phyloP scores from a whole-genome alignment of 2,329 filamentous ascomycete species.

The Fonsecaea pedrosoi region DNA sequence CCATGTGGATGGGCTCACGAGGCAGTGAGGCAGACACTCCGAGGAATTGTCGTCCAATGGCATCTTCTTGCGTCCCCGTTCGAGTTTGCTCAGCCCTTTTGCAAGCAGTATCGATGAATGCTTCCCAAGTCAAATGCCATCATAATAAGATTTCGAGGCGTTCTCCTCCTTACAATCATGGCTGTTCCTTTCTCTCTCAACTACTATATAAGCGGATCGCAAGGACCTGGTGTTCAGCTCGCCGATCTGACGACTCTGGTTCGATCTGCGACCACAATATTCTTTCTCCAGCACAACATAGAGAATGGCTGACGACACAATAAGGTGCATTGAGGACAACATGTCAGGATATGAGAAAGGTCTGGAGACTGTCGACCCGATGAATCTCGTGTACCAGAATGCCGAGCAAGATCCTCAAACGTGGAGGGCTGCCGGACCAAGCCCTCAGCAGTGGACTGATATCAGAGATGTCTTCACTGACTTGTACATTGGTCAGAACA shows the following conservation, averaged over 20 bases:
- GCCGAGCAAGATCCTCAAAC: neutral
- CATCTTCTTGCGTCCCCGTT: neutral
- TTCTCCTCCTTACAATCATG: constrained; percentile 5
- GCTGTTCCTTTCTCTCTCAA: neutral
- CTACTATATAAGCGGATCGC: neutral
- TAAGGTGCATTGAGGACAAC: neutral
- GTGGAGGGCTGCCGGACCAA: constrained; percentile 25
- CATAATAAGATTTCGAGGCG: neutral
- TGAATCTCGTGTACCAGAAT: neutral
- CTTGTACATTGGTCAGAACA: constrained; percentile 34
- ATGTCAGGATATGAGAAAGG: constrained; percentile 6
- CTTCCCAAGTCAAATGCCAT: neutral
- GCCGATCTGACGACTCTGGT: neutral
- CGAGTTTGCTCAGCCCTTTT: constrained; percentile 15
- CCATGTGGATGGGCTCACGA: neutral
- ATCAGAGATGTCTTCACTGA: constrained; percentile 34
- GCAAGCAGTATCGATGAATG: neutral
- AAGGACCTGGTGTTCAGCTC: neutral
- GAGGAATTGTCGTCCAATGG: neutral
- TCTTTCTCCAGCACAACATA: neutral
- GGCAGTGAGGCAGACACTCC: constrained; percentile 20
- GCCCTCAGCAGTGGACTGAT: constrained; percentile 27
- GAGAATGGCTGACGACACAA: neutral
- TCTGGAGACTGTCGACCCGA: neutral
- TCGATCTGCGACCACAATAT: neutral